Conservation (phyloP, 306 rosid genomes). For the Cucurbita ficifolia region DNA sequence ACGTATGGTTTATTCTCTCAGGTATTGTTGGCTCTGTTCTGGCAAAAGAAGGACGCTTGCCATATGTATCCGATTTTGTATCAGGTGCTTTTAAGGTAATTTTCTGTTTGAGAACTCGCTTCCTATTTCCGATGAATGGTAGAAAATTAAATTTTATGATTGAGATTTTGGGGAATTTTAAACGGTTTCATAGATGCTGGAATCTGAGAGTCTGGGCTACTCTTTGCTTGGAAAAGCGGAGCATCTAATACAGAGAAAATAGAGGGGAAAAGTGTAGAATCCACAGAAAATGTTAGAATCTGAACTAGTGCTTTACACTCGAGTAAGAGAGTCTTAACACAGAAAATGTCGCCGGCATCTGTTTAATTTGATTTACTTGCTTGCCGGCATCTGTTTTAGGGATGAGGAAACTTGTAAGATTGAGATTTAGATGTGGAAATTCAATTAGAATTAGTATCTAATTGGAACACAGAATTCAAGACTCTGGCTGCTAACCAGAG, state of each 20-base stretch:
- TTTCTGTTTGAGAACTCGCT: neutral
- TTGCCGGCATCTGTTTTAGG: no score
- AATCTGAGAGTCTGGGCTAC: neutral
- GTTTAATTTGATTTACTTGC: neutral
- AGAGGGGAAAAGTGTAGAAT: neutral
- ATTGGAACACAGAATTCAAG: neutral
- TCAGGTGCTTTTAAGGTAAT: conserved; percentile 80
- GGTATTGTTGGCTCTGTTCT: conserved; percentile 76
- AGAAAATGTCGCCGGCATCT: neutral
- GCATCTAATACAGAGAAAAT: neutral
- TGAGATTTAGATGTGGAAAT: neutral
- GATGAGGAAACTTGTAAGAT: no score
- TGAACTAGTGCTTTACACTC: neutral
- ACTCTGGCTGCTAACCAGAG: neutral
- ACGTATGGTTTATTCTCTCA: conserved; percentile 8
- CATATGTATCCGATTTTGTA: conserved; percentile 41
- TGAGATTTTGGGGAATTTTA: neutral
- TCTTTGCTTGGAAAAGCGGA: neutral
- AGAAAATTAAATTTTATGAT: neutral
- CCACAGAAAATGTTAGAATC: neutral
- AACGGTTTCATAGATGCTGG: conserved; percentile 8
- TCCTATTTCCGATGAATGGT: neutral
- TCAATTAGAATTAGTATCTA: neutral
- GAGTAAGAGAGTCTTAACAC: neutral
- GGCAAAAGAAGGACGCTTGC: conserved; percentile 62